Conservation (phyloP, 306 rosid genomes). For the Casuarina glauca region DNA sequence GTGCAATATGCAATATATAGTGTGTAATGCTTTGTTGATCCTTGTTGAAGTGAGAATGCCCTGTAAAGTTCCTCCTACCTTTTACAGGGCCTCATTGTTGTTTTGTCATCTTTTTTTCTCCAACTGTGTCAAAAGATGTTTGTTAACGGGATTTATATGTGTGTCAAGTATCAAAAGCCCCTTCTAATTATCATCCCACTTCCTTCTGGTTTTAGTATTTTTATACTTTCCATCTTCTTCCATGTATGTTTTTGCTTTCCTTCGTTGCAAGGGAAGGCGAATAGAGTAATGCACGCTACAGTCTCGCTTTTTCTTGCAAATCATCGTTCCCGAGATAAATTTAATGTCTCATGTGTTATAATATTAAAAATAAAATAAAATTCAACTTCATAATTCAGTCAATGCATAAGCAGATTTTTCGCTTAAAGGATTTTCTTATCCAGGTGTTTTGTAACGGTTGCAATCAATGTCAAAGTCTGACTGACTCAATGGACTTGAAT, state of each 20-base stretch:
- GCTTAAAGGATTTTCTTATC: too few species aligned
- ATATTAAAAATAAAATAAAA: too few species aligned
- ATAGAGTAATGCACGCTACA: too few species aligned
- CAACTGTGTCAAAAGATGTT: constrained; percentile 63
- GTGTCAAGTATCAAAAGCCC: constrained; percentile 52
- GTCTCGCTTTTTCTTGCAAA: not conserved
- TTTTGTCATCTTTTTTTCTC: constrained; percentile 44
- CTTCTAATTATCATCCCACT: constrained; percentile 37
- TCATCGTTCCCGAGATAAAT: too few species aligned
- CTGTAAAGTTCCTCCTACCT: constrained; percentile 47
- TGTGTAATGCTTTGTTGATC: constrained; percentile 73
- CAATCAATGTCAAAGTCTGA: too few species aligned
- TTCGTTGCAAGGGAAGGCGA: too few species aligned
- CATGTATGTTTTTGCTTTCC: not conserved
- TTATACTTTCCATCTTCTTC: constrained; percentile 5
- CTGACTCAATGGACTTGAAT: too few species aligned
- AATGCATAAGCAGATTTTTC: too few species aligned
- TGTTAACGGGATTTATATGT: constrained; percentile 52
- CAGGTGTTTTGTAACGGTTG: too few species aligned
- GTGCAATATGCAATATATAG: constrained; percentile 65
- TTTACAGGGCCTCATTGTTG: constrained; percentile 53
- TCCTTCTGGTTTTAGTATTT: constrained; percentile 23
- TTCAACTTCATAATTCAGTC: too few species aligned
- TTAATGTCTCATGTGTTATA: too few species aligned
- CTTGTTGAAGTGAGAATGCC: constrained; percentile 55